Base-by-base conservation (phyloP, 768 basidiomycete species). In the Lactarius deliciosus region DNA sequence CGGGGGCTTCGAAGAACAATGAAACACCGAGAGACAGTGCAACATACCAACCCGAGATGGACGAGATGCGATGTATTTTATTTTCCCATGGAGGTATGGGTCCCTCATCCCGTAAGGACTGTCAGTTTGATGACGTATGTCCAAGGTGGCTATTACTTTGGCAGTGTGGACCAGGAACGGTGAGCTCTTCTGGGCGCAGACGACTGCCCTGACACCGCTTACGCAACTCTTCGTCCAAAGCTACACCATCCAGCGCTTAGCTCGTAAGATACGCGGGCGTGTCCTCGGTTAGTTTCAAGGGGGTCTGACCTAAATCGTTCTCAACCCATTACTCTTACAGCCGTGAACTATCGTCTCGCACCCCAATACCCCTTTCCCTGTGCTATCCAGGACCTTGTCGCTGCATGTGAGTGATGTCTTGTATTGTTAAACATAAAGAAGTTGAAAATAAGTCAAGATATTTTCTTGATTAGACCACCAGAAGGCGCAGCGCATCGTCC, bases 321-420 rank as follows among this genome's bases (percentile, higher is more conserved):
- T 54, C 55, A 53, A 11, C 18, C 59, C 50, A 36, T 16, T 43
- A 7, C 36, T 16, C 25, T 77, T 62, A 13, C 66, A 91, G 89
- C 90, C 65, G 81, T 92, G 62, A 90, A 90, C 69, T 92, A 92
- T 72, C 84, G 90, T 45, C 84, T 96, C n/a, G 91, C 96, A 16
- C 96, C 96, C 0, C 96, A 98, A 77, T 98, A 96, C 72, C 96
- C 96, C 1, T 98, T 97, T 74, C 96, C 96, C 16, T 94, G 92
- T 70, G 92, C 89, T 1, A 77, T 98, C 8, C 95, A 97, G 72
- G 96, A 98, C 75, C 79, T 88, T 40, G 73, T 98, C 13, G 92
- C 96, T 2, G 89, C 94, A 9, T 98, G 92, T 93, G 71, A 71
- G 87, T 75, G 2, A 8, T 10, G 30, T 32, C 7, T n/a, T 6